These are phyloP conservation scores for Scutellaria galericulata DNA, from an alignment of 257 asterid genomes.

Conservation along the genomic window DNA sequence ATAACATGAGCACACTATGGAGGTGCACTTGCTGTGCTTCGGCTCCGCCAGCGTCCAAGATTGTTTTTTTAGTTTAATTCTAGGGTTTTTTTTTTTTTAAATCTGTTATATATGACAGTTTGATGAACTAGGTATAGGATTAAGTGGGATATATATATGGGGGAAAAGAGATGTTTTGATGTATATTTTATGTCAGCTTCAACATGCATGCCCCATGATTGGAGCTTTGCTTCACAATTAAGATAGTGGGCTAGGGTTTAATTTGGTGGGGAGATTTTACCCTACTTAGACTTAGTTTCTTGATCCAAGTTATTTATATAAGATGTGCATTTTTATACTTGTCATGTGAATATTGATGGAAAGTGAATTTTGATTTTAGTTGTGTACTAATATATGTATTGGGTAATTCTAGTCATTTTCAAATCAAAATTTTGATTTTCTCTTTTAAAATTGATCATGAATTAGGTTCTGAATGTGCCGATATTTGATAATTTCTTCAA, in stretches of 20 bases:
- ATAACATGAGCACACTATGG: conserved; percentile 69
- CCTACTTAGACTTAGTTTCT: not conserved
- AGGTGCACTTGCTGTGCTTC: conserved; percentile 53
- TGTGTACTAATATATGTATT: no score
- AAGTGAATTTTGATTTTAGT: no score
- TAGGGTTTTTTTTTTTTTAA: not conserved
- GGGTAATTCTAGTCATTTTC: no score
- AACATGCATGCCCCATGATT: conserved; percentile 35
- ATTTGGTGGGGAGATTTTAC: conserved; percentile 1
- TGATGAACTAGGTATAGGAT: not conserved
- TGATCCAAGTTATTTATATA: no score
- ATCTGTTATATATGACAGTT: not conserved
- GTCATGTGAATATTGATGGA: no score
- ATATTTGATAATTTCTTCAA: no score
- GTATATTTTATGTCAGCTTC: not conserved
- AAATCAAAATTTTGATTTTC: no score
- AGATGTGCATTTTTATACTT: no score
- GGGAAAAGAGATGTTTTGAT: not conserved
- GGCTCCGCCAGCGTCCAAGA: conserved; percentile 54
- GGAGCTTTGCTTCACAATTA: conserved; percentile 41
- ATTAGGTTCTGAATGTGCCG: no score
- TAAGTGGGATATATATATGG: not conserved
- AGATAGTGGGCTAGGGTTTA: conserved; percentile 34
- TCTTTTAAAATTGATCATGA: no score
- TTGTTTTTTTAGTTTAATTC: not conserved